These are phyloP conservation scores for Heteromeles arbutifolia DNA, from an alignment of 306 rosid genomes.

Conservation along the genomic window DNA sequence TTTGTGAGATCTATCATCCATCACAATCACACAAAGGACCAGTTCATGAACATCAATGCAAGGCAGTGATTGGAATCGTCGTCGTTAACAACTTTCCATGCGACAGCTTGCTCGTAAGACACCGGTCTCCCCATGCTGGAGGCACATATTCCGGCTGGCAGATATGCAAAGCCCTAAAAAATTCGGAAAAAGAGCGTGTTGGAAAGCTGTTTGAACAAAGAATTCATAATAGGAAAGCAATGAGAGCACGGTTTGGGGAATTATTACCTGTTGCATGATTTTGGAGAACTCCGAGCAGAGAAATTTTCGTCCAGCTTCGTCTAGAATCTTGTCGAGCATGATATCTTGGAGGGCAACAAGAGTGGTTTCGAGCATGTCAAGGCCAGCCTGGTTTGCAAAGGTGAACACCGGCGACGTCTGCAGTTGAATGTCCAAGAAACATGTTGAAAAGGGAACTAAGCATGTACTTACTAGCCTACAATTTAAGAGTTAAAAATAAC, in stretches of 20 bases:
- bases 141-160: conserved; percentile 72
- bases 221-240: neutral
- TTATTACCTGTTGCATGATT: conserved; percentile 85
- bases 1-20: conserved; percentile 1
- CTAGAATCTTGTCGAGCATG: conserved; percentile 88
- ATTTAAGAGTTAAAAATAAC: neutral
- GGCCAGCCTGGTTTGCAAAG: conserved; percentile 94
- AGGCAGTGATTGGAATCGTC: conserved; percentile 91
- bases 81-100: conserved; percentile 89
- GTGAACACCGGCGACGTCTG: conserved; percentile 94
- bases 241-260: neutral
- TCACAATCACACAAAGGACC: conserved; percentile 74
- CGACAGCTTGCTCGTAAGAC: conserved; percentile 79
- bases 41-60: conserved; percentile 85
- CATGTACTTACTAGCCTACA: neutral
- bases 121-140: conserved; percentile 92
- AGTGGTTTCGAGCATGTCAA: conserved; percentile 97
- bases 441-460: neutral
- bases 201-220: neutral
- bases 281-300: conserved; percentile 91
- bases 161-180: conserved; percentile 73
- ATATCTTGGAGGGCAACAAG: conserved; percentile 94
- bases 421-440: neutral
- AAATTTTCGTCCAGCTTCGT: conserved; percentile 75
- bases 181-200: neutral